Evolutionary conservation across 2,329 filamentous ascomycete species (phyloP), one percentile per base, ranked within the genome.

Genomic region (Cladophialophora bantiana): DNA sequence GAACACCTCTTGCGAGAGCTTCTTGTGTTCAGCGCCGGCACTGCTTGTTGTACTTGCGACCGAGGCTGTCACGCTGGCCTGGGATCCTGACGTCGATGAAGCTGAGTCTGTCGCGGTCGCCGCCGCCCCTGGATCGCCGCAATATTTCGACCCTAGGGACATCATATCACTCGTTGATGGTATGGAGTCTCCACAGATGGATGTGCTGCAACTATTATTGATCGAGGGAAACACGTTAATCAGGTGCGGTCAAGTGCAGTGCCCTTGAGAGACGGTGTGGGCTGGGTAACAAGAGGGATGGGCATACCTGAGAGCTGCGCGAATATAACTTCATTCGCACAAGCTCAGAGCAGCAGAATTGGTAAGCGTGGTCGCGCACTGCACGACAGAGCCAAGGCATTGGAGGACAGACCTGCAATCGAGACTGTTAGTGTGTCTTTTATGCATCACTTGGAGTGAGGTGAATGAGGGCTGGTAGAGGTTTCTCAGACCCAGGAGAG

Each of bases 61-160:
- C 18, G 45, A 50, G 45, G 45, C 45, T 12, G 45, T 50, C 45
- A 20, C 45, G 10, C 45, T 50, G 45, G 45, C 45, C n/a, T 50
- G 45, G 10, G 45, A 50, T 9, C 45, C 45, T 12, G 45, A 15
- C 20, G 10, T 26, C 45, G 45, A 42, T 2, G 40, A 9, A 2
- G 7, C 45, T 4, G 15, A 10, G 20, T 26, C 45, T 26, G 45
- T 50, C 18, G 45, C 26, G 3, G 45, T 50, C 13, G 45, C 18
- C 13, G 45, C 45, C 18, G 45, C 18, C 18, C 45, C 45, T 12
- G 18, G 7, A 20, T 13, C 45, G 7, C 45, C 45, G 7, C 45
- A 50, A 20, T 50, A 50, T 26, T 50, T 12, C 7, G 45, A 50
- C 18, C 45, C 26, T 1, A 50, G 18, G 7, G 45, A 50, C 45